These are phyloP conservation scores for Suhomyces prunicola DNA, from an alignment of 805 yeast species.

Conservation along the genomic window DNA sequence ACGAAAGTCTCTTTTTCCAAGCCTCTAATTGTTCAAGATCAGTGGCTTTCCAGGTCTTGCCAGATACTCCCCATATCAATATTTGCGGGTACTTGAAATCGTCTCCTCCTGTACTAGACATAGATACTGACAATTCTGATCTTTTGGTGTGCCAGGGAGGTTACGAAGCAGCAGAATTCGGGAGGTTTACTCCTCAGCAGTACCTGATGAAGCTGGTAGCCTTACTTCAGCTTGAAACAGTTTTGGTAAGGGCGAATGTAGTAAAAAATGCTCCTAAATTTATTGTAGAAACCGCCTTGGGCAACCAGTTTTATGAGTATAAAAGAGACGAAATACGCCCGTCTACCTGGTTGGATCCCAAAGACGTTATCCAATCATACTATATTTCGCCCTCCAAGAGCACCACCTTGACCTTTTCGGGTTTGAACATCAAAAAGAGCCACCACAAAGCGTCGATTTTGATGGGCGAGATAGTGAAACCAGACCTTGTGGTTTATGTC, in stretches of 20 bases:
- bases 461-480: neutral
- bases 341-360: neutral
- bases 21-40: conserved; percentile 31
- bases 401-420: neutral
- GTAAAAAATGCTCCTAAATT: neutral
- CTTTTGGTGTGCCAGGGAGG: conserved; percentile 34
- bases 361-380: neutral
- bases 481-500: neutral
- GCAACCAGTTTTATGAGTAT: neutral
- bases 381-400: neutral
- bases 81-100: conserved; percentile 18
- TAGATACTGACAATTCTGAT: conserved; percentile 11
- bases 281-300: neutral
- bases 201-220: neutral
- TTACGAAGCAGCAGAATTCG: conserved; percentile 31
- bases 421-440: neutral
- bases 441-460: neutral
- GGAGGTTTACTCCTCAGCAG: neutral
- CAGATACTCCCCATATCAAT: conserved; percentile 24
- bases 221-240: neutral
- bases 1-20: conserved; percentile 25
- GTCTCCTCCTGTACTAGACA: conserved; percentile 32
- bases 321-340: neutral
- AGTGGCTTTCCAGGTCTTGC: conserved; percentile 24
- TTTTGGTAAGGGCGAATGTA: too few relatives aligned